Percentiles rank a stretch among this genome's conserved stretches.
These are phyloP conservation scores for Cyamopsis tetragonoloba DNA, from an alignment of 306 rosid species.

Conservation along the genomic window DNA sequence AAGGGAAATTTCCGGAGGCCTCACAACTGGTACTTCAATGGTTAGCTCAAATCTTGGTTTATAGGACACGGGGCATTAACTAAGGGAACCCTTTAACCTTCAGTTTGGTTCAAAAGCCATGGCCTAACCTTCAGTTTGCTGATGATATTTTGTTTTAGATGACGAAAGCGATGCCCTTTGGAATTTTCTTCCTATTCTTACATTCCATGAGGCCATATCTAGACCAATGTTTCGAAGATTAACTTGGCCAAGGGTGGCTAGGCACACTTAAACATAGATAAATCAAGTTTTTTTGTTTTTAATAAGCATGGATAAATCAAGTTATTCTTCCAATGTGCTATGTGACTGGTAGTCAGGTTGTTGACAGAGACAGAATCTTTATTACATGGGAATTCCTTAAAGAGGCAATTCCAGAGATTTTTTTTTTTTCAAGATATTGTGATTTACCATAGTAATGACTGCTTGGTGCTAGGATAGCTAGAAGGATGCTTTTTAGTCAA, in stretches of 20 bases:
- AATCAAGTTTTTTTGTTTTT: too few species aligned
- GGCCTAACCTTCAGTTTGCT: neutral
- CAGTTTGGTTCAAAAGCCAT: neutral
- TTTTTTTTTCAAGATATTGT: neutral
- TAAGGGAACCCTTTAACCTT: too few species aligned
- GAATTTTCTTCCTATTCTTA: neutral
- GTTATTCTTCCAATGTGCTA: too few species aligned
- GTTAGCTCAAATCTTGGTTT: neutral
- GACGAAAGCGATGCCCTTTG: neutral
- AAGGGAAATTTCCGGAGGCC: neutral
- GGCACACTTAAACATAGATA: neutral
- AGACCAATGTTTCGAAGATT: neutral
- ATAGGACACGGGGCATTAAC: too few species aligned
- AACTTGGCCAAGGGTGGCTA: neutral
- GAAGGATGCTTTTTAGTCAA: neutral
- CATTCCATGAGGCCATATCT: neutral
- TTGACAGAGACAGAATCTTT: neutral
- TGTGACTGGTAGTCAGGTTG: neutral
- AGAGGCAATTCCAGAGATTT: neutral
- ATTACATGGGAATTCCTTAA: neutral
- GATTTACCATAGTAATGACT: neutral
- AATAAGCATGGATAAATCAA: too few species aligned
- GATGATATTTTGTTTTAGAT: neutral
- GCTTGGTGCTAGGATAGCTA: neutral
- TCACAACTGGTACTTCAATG: neutral